phyloP scores from a whole-genome alignment of 2,329 filamentous ascomycete species.

The Fusarium subglutinans region DNA sequence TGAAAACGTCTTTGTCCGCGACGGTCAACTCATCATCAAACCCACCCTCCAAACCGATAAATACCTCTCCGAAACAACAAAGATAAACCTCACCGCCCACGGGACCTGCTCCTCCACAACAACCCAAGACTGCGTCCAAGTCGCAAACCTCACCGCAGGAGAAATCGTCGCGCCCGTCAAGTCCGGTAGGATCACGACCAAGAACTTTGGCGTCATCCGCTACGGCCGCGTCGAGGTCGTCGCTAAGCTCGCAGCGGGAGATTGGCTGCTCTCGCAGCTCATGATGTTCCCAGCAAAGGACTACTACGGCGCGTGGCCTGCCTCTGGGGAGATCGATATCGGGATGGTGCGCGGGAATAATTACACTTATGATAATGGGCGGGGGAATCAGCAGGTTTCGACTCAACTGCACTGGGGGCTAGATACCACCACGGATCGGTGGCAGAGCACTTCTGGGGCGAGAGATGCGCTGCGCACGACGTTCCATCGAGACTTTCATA shows the following conservation, averaged over 20 bases:
- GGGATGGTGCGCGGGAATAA: slow-evolving; percentile 59
- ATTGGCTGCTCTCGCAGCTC: background rate
- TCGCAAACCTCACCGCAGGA: background rate
- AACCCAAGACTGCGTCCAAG: background rate
- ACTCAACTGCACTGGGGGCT: background rate
- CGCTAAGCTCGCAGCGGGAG: background rate
- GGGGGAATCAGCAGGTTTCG: background rate
- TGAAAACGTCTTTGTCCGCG: background rate
- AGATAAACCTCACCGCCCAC: background rate
- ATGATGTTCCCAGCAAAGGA: background rate
- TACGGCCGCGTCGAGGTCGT: background rate
- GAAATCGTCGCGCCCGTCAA: background rate
- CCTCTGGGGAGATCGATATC: slow-evolving; percentile 63
- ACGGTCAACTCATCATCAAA: background rate
- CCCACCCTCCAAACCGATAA: background rate
- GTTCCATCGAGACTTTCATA: slow-evolving; percentile 50
- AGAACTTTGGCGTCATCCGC: background rate
- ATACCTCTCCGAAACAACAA: background rate
- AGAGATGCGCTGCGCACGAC: background rate
- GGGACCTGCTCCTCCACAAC: background rate
- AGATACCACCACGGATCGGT: background rate
- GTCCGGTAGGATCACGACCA: background rate
- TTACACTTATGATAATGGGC: background rate
- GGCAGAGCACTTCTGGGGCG: background rate
- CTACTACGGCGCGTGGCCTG: slow-evolving; percentile 59